Conservation (phyloP, 257 asterid genomes). For the Salvia miltiorrhiza region DNA sequence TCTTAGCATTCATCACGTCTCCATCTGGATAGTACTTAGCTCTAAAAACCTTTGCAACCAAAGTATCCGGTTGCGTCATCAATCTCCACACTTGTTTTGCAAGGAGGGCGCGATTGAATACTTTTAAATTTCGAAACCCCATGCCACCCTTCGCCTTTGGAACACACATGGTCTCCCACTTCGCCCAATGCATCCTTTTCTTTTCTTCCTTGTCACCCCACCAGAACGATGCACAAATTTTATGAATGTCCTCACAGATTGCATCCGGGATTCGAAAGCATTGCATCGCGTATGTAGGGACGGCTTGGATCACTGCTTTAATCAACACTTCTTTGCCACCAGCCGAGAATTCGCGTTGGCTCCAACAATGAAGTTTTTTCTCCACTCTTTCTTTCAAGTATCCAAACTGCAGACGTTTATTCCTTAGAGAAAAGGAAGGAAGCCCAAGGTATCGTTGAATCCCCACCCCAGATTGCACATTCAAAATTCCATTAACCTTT, state of each 20-base stretch:
- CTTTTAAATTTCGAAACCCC: too few relatives aligned
- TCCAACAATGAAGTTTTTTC: not conserved
- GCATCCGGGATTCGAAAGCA: not conserved
- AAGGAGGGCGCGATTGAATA: too few relatives aligned
- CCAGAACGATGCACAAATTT: not conserved
- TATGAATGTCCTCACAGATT: not conserved
- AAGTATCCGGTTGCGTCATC: too few relatives aligned
- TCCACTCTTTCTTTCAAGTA: not conserved
- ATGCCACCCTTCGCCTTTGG: too few relatives aligned
- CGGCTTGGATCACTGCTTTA: not conserved
- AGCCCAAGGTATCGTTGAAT: too few relatives aligned
- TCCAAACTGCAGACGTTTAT: not conserved
- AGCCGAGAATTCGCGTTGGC: not conserved
- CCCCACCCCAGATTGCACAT: too few relatives aligned
- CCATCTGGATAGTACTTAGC: too few relatives aligned
- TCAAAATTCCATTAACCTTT: too few relatives aligned
- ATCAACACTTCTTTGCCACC: not conserved
- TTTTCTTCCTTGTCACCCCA: not conserved
- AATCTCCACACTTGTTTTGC: too few relatives aligned
- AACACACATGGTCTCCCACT: too few relatives aligned
- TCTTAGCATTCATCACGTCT: too few relatives aligned
- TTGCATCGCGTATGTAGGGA: not conserved
- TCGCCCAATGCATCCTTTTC: not conserved
- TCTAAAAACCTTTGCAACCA: too few relatives aligned
- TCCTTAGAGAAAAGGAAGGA: not conserved